Conservation (phyloP, 768 basidiomycete genomes). For the Mycena capillaripes region DNA sequence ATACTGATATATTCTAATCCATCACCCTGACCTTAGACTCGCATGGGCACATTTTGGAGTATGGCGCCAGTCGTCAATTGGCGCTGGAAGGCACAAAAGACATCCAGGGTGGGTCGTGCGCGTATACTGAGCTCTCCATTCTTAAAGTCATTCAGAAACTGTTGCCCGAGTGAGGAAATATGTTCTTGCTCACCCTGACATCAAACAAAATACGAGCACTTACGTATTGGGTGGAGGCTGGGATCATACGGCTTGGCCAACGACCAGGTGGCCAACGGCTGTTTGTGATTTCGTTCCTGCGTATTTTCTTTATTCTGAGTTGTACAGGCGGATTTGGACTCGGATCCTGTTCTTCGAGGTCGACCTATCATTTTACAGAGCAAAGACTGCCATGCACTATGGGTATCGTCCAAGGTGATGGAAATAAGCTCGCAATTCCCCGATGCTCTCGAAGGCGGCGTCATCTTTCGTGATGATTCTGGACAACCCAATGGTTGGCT, state of each 20-base stretch:
- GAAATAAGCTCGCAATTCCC: conserved; percentile 74
- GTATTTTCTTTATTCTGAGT: background rate
- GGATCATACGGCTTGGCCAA: conserved; percentile 88
- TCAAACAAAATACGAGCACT: conserved; percentile 67
- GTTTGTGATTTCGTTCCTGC: conserved; percentile 55
- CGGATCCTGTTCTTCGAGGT: conserved; percentile 74
- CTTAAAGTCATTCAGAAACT: conserved; percentile 61
- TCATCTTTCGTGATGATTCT: conserved; percentile 76
- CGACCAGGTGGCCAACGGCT: conserved; percentile 73
- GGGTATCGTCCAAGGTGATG: conserved; percentile 81
- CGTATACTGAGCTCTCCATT: background rate
- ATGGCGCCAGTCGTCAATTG: conserved; percentile 77
- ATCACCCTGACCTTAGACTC: conserved; percentile 65
- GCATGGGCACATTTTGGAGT: conserved; percentile 84
- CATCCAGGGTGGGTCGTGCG: conserved; percentile 61
- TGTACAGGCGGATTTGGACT: conserved; percentile 77
- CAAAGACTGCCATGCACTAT: conserved; percentile 91
- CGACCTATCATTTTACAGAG: conserved; percentile 84
- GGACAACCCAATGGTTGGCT: conserved; percentile 79
- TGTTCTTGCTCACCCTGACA: conserved; percentile 69
- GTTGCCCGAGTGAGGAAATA: conserved; percentile 72
- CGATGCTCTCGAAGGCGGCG: conserved; percentile 80
- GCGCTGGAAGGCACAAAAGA: conserved; percentile 74
- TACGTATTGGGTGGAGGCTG: conserved; percentile 89
- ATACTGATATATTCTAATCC: conserved; percentile 20